Evolutionary conservation across 108 stramenopile genomes (phyloP).

Genomic region (Skeletonema costatum): DNA sequence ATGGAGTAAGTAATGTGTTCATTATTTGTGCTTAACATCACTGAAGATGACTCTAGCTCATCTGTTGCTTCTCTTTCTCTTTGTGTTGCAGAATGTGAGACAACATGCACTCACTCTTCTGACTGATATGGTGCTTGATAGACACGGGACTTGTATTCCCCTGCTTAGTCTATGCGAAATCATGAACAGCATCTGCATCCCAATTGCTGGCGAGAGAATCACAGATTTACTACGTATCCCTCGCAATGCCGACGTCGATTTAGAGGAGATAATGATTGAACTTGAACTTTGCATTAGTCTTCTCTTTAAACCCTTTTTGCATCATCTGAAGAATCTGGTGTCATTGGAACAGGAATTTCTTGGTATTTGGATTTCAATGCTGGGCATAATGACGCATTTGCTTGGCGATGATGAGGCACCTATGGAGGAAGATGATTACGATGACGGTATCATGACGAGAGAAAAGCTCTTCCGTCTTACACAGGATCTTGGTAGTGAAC

Average conservation of each 20-base stretch:
- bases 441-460: conserved; percentile 18
- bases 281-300: conserved; percentile 81
- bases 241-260: conserved; percentile 12
- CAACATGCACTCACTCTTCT: conserved; percentile 84
- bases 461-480: conserved; percentile 39
- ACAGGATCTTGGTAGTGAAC: conserved; percentile 72
- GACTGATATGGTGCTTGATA: conserved; percentile 80
- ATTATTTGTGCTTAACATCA: background rate
- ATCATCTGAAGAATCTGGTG: conserved; percentile 65
- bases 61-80: conserved; percentile 6
- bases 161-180: conserved; percentile 46
- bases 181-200: conserved; percentile 64
- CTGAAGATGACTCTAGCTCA: background rate
- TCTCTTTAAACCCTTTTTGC: conserved; percentile 84
- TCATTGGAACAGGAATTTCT: conserved; percentile 45
- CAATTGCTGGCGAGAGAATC: conserved; percentile 69
- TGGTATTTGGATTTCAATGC: conserved; percentile 65
- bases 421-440: background rate
- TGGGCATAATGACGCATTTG: conserved; percentile 66
- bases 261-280: conserved; percentile 76
- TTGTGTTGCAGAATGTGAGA: conserved; percentile 59
- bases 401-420: conserved; percentile 45
- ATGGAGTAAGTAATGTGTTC: conserved; percentile 58
- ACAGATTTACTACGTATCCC: conserved; percentile 44
- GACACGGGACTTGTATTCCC: conserved; percentile 61